phyloP scores from a whole-genome alignment of 1,139 yeast species.

The Debaryomyces subglobosus region DNA sequence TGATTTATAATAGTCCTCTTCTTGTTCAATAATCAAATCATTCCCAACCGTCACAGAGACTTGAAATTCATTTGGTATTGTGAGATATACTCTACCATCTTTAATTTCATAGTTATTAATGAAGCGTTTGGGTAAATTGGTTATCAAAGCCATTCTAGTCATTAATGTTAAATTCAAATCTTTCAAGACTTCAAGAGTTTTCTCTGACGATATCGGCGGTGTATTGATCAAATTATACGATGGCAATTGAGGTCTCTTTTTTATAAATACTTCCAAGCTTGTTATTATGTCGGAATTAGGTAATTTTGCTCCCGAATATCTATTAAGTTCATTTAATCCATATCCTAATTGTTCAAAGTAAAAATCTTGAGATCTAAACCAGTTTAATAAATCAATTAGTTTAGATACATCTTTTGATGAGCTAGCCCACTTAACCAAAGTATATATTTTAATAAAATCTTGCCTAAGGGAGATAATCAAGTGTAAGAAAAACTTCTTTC shows the following conservation, averaged over 20 bases:
- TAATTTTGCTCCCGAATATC: slow-evolving; percentile 79
- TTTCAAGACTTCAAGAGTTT: slow-evolving; percentile 62
- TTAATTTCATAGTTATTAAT: slow-evolving; percentile 58
- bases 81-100: slow-evolving; percentile 77
- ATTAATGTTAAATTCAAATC: slow-evolving; percentile 76
- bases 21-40: slow-evolving; percentile 51
- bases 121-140: slow-evolving; percentile 65
- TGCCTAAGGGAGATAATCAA: slow-evolving; percentile 72
- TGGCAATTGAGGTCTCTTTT: slow-evolving; percentile 78
- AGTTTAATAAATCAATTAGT: slow-evolving; percentile 81
- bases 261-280: slow-evolving; percentile 78
- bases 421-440: slow-evolving; percentile 84
- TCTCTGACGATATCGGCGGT: slow-evolving; percentile 54
- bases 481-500: slow-evolving; percentile 70
- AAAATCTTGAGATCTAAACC: slow-evolving; percentile 78
- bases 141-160: slow-evolving; percentile 70
- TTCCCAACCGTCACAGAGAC: slow-evolving; percentile 69
- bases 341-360: slow-evolving; percentile 60
- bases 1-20: slow-evolving; percentile 43
- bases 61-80: slow-evolving; percentile 66
- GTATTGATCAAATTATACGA: slow-evolving; percentile 61
- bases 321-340: slow-evolving; percentile 60
- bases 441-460: slow-evolving; percentile 81
- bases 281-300: slow-evolving; percentile 90
- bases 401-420: slow-evolving; percentile 69